A percentile compares a stretch with the other conserved stretches of the same genome.
phyloP scores from a whole-genome alignment of 1,284 basidiomycete genomes.

The Sporisorium reilianum region DNA sequence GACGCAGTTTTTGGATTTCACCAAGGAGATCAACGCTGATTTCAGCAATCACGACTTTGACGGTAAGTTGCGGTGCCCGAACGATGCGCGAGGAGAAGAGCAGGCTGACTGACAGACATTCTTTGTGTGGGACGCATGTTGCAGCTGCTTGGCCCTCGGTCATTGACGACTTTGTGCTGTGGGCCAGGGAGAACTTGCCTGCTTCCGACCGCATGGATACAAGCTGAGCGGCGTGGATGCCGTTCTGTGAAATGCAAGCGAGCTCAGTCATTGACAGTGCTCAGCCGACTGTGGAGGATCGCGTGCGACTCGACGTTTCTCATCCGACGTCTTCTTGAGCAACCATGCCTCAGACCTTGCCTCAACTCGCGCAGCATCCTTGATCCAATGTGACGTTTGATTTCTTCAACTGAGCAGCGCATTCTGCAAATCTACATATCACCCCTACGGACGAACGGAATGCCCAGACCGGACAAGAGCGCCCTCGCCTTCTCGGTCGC shows the following conservation, averaged over 20 bases:
- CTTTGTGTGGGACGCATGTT: neutral
- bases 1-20: slow-evolving; percentile 83
- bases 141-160: slow-evolving; percentile 87
- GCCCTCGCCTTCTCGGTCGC: slow-evolving; percentile 64
- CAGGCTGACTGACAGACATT: neutral
- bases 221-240: slow-evolving; percentile 7
- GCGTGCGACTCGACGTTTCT: neutral
- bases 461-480: slow-evolving; percentile 62
- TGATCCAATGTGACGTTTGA: neutral
- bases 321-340: neutral
- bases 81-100: neutral
- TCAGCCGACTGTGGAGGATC: too few species aligned
- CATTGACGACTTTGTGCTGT: slow-evolving; percentile 83
- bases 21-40: slow-evolving; percentile 81
- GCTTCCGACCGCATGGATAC: slow-evolving; percentile 58
- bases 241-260: neutral
- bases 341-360: neutral
- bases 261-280: too few species aligned
- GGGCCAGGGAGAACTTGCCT: slow-evolving; percentile 52
- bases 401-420: neutral
- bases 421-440: slow-evolving; percentile 32
- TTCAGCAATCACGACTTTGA: slow-evolving; percentile 87
- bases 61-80: slow-evolving; percentile 73
- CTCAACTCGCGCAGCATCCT: neutral
- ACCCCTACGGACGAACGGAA: slow-evolving; percentile 66